phyloP scores from a whole-genome alignment of 495 filamentous ascomycete species.

The Daldinia loculata region DNA sequence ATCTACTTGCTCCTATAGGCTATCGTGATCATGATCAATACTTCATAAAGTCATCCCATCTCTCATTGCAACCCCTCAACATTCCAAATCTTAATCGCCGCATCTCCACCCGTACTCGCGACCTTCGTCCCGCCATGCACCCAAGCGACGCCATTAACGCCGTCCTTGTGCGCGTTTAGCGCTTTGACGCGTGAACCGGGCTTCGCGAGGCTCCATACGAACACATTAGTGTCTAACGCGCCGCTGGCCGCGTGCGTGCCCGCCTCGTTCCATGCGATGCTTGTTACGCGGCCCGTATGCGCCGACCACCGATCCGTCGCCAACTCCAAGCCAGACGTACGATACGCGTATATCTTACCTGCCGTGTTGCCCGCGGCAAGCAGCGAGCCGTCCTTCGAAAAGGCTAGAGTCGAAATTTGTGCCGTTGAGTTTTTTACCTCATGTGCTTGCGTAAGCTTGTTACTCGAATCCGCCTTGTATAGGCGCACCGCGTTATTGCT shows the following conservation, averaged over 20 bases:
- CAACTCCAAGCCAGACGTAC: slow-evolving; percentile 64
- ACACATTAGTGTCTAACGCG: slow-evolving; percentile 86
- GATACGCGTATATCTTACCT: slow-evolving; percentile 85
- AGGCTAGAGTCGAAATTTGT: slow-evolving; percentile 73
- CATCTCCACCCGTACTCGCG: slow-evolving; percentile 84
- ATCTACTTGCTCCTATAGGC: not conserved
- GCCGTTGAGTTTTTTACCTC: slow-evolving; percentile 63
- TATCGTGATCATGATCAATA: slow-evolving; percentile 3
- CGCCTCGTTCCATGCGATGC: slow-evolving; percentile 80
- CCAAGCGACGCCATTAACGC: slow-evolving; percentile 90
- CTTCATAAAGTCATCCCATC: not conserved
- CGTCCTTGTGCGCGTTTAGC: slow-evolving; percentile 91
- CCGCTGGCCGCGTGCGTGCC: slow-evolving; percentile 85
- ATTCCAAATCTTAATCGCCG: slow-evolving; percentile 88
- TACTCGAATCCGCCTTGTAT: slow-evolving; percentile 64
- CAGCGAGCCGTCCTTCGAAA: slow-evolving; percentile 75
- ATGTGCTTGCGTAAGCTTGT: slow-evolving; percentile 53
- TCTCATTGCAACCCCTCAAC: slow-evolving; percentile 68
- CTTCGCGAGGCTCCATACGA: slow-evolving; percentile 87
- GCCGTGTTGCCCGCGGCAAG: slow-evolving; percentile 84
- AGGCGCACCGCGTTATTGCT: slow-evolving; percentile 77
- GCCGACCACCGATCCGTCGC: slow-evolving; percentile 86
- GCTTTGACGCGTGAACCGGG: slow-evolving; percentile 83
- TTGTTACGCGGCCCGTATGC: slow-evolving; percentile 86
- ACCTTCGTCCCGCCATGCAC: slow-evolving; percentile 72